phyloP scores from a whole-genome alignment of 140 eudicot species.

The Ambrosia hybrid region DNA sequence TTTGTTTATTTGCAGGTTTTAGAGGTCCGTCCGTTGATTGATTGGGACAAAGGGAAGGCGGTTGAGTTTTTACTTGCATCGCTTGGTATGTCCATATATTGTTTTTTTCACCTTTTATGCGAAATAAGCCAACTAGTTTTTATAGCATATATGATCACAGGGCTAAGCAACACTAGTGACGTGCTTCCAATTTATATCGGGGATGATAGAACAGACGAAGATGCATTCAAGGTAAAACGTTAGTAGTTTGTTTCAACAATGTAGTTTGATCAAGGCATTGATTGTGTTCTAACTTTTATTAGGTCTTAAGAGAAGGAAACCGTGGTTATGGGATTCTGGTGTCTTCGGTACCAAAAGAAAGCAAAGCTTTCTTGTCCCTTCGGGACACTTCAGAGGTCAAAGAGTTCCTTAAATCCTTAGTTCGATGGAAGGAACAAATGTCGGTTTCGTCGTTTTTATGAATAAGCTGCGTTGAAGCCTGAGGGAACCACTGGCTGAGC shows the following conservation, averaged over 20 bases:
- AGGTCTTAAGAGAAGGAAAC: slow-evolving; percentile 63
- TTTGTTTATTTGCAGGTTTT: slow-evolving; percentile 57
- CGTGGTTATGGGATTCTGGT: slow-evolving; percentile 88
- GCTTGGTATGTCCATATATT: slow-evolving; percentile 47
- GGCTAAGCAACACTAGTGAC: slow-evolving; percentile 48
- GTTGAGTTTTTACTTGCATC: slow-evolving; percentile 87
- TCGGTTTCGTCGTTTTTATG: neutral
- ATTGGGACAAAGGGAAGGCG: slow-evolving; percentile 97
- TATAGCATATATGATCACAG: slow-evolving; percentile 33
- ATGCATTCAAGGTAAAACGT: slow-evolving; percentile 78
- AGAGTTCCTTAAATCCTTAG: slow-evolving; percentile 55
- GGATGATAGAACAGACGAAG: slow-evolving; percentile 94
- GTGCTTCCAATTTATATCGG: slow-evolving; percentile 90
- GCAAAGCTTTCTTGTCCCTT: slow-evolving; percentile 76
- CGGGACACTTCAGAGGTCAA: slow-evolving; percentile 76
- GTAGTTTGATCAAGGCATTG: neutral
- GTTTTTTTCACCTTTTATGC: neutral
- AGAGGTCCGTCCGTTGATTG: slow-evolving; percentile 91
- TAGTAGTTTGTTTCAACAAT: neutral
- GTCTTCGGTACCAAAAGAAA: slow-evolving; percentile 73
- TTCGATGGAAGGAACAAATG: slow-evolving; percentile 46
- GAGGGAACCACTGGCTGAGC: neutral
- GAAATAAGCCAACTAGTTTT: neutral
- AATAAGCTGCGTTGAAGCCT: too few relatives aligned
- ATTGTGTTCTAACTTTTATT: slow-evolving; percentile 14